Conservation (phyloP, 1,284 basidiomycete species). For the Heimioporus retisporus region DNA sequence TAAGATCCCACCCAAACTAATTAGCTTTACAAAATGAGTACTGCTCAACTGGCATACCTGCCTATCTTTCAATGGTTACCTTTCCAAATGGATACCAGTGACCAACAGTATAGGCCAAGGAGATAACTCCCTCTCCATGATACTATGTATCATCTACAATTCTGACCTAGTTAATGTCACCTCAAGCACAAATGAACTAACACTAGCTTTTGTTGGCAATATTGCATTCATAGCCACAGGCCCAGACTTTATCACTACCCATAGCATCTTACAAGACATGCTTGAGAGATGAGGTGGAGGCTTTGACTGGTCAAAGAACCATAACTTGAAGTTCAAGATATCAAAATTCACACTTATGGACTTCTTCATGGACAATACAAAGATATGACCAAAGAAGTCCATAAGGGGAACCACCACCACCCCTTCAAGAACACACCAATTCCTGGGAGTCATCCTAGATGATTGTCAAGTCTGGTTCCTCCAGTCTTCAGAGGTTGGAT, state of each 20-base stretch:
- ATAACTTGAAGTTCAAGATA: constrained; percentile 22
- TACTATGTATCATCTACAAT: constrained; percentile 22
- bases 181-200: no score
- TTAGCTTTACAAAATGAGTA: background rate
- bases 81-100: constrained; percentile 23
- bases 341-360: constrained; percentile 26
- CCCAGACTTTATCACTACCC: background rate
- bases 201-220: no score
- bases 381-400: background rate
- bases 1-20: background rate
- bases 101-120: constrained; percentile 42
- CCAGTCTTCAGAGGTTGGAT: no score
- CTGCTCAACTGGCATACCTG: background rate
- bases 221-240: constrained; percentile 4
- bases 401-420: background rate
- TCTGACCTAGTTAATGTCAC: no score
- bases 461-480: background rate
- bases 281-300: background rate
- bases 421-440: background rate
- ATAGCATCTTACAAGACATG: background rate
- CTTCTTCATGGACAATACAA: constrained; percentile 3
- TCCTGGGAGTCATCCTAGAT: background rate
- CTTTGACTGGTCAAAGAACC: constrained; percentile 4
- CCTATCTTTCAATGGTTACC: constrained; percentile 26
- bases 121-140: constrained; percentile 11